These are phyloP conservation scores for Colletotrichum limetticola DNA, from an alignment of 2,329 filamentous ascomycete genomes.

Conservation along the genomic window DNA sequence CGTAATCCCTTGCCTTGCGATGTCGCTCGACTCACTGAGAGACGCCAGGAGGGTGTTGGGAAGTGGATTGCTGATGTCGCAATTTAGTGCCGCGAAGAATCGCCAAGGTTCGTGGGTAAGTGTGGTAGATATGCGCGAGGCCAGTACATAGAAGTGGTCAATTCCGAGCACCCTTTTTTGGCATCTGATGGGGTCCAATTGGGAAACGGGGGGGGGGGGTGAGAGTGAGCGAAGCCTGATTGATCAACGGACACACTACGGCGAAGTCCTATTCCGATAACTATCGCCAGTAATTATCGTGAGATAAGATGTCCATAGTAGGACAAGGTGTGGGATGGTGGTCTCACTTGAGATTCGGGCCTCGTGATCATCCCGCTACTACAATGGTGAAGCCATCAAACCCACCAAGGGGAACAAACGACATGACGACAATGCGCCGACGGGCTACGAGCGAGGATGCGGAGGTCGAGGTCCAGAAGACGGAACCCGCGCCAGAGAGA, in stretches of 20 bases:
- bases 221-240: neutral
- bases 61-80: neutral
- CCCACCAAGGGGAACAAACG: neutral
- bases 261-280: neutral
- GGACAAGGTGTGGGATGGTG: neutral
- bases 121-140: neutral
- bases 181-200: neutral
- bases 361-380: slow-evolving; percentile 14
- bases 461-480: neutral
- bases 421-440: neutral
- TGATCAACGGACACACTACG: neutral
- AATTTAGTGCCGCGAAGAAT: neutral
- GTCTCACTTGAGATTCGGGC: slow-evolving; percentile 1
- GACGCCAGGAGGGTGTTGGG: neutral
- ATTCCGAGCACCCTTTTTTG: neutral
- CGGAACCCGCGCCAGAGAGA: neutral
- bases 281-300: neutral
- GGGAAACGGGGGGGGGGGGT: neutral
- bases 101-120: neutral
- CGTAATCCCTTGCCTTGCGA: neutral
- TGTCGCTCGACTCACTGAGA: neutral
- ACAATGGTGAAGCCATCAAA: neutral
- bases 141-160: neutral
- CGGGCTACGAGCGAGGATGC: neutral
- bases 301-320: neutral